phyloP scores from a whole-genome alignment of 305 asterid species.

The Euphrasia arctica region DNA sequence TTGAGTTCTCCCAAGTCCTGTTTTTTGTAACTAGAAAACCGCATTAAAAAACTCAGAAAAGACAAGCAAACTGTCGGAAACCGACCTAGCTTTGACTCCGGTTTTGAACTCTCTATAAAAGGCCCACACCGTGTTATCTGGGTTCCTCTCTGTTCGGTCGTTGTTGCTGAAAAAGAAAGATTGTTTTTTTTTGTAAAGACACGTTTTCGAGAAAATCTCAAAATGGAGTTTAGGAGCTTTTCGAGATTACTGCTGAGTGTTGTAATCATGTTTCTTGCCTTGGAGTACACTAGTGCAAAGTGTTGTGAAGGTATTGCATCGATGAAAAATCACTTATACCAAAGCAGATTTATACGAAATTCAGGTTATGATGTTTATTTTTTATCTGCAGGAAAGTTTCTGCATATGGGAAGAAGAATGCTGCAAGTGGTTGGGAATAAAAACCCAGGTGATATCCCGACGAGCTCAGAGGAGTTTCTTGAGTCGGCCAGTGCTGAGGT shows the following conservation, averaged over 20 bases:
- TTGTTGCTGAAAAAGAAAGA: constrained; percentile 10
- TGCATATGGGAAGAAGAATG: constrained; percentile 1
- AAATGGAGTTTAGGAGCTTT: constrained; percentile 42
- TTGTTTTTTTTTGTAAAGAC: constrained; percentile 5
- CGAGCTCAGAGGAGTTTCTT: constrained; percentile 21
- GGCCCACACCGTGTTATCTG: constrained; percentile 30
- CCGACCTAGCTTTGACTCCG: constrained; percentile 58
- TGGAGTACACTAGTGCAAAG: constrained; percentile 36
- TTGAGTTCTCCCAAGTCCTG: constrained; percentile 57
- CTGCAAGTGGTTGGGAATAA: constrained; percentile 25
- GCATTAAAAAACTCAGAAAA: constrained; percentile 23
- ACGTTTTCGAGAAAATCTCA: constrained; percentile 5
- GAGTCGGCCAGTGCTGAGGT: constrained; percentile 42
- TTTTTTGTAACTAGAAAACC: constrained; percentile 30
- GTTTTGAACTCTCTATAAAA: constrained; percentile 45
- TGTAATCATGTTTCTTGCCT: constrained; percentile 42
- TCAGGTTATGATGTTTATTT: constrained; percentile 6
- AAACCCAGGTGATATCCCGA: constrained; percentile 17
- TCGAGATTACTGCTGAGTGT: constrained; percentile 26
- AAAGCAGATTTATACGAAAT: not conserved
- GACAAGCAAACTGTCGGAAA: constrained; percentile 49
- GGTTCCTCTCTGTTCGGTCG: constrained; percentile 28
- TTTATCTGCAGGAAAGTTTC: constrained; percentile 9
- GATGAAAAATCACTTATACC: not conserved
- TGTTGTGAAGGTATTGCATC: constrained; percentile 37